Conservation (phyloP, 306 rosid species). For the Betula pendula region DNA sequence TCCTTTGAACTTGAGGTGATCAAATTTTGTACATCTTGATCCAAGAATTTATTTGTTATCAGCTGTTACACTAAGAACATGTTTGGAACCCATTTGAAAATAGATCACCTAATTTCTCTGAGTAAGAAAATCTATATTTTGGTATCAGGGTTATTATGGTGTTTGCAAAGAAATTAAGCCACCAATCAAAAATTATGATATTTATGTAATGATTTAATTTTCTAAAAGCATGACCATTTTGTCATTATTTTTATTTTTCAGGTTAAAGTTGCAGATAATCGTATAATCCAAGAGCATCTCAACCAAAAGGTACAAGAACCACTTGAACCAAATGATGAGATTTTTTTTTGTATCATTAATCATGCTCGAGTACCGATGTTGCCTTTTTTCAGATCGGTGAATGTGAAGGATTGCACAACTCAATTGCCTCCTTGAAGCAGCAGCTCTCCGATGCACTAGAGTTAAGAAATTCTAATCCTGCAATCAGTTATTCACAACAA, state of each 20-base stretch:
- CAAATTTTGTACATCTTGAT: conserved; percentile 28
- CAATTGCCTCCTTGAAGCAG: conserved; percentile 67
- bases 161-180: not conserved
- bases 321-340: conserved; percentile 6
- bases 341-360: not conserved
- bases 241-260: conserved; percentile 39
- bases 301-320: conserved; percentile 63
- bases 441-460: conserved; percentile 76
- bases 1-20: conserved; percentile 97
- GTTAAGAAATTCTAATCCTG: conserved; percentile 43
- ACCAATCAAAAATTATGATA: not conserved
- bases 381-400: conserved; percentile 58
- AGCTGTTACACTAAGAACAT: conserved; percentile 21
- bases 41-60: conserved; percentile 8
- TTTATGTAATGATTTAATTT: not conserved
- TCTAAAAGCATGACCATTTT: conserved; percentile 20
- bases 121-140: not conserved
- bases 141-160: not conserved
- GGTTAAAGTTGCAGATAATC: conserved; percentile 96
- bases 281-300: conserved; percentile 92
- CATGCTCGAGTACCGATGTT: conserved; percentile 21
- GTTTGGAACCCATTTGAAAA: conserved; percentile 23
- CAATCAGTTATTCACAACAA: conserved; percentile 37
- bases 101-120: not conserved
- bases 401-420: conserved; percentile 76